A percentile compares a stretch with the other conserved stretches of the same genome.
Conservation (phyloP, 2,329 filamentous ascomycete genomes). For the Raffaelea arxii region DNA sequence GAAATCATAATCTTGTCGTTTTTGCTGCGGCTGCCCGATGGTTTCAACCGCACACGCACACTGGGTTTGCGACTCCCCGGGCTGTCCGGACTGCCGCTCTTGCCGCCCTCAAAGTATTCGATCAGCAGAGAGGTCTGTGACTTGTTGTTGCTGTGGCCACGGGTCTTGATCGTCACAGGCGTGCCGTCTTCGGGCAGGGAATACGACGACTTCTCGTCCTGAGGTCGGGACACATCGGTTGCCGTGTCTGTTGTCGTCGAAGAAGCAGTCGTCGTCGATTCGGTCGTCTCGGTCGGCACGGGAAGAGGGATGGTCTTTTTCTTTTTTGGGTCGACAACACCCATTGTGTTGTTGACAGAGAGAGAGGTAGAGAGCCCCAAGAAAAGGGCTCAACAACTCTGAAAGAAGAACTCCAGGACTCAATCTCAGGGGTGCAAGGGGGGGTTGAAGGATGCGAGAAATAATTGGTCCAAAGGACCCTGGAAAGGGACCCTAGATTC, state of each 20-base stretch:
- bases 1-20: conserved; percentile 82
- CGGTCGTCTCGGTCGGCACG: conserved; percentile 59
- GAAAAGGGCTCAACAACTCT: too few relatives aligned
- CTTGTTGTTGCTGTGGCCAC: conserved; percentile 45
- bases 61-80: conserved; percentile 65
- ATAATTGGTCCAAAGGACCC: too few relatives aligned
- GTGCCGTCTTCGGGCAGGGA: conserved; percentile 80
- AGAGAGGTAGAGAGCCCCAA: neutral
- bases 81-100: conserved; percentile 39
- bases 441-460: too few relatives aligned
- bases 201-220: conserved; percentile 63
- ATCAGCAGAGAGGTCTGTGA: conserved; percentile 89
- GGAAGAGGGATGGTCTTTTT: conserved; percentile 49
- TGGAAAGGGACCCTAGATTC: too few relatives aligned
- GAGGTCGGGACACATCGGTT: conserved; percentile 59
- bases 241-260: conserved; percentile 43
- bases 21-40: conserved; percentile 55
- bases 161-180: conserved; percentile 83
- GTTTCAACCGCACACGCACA: conserved; percentile 70
- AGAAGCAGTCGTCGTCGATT: conserved; percentile 1
- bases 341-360: conserved; percentile 12
- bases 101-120: conserved; percentile 86
- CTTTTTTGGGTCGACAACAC: conserved; percentile 42
- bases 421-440: too few relatives aligned
- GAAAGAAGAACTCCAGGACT: too few relatives aligned